These are phyloP conservation scores for Zymoseptoria pseudotritici DNA, from an alignment of 2,329 filamentous ascomycete genomes.

Conservation along the genomic window DNA sequence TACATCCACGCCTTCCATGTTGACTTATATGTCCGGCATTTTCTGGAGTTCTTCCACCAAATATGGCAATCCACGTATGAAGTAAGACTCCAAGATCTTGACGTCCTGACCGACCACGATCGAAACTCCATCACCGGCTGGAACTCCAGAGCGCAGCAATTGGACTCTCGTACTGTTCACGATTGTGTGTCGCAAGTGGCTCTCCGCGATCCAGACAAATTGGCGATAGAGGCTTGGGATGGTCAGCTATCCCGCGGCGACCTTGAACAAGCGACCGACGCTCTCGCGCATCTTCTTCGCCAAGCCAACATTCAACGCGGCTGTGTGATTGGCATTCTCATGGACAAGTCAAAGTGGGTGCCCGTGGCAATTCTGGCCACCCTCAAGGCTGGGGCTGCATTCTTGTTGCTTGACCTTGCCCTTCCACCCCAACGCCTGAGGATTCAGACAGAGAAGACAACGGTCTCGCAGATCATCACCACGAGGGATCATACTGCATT, in stretches of 20 bases:
- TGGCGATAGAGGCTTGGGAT: not conserved
- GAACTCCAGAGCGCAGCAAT: not conserved
- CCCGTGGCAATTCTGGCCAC: constrained; percentile 17
- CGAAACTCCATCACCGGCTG: not conserved
- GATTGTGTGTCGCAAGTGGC: not conserved
- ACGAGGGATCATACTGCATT: not conserved
- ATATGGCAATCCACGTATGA: not conserved
- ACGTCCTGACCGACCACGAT: not conserved
- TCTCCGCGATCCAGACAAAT: not conserved
- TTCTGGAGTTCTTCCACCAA: not conserved
- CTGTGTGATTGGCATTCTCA: not conserved
- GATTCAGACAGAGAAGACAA: constrained; percentile 19
- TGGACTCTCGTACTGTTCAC: not conserved
- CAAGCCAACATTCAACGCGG: not conserved
- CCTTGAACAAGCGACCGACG: not conserved
- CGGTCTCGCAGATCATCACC: constrained; percentile 8
- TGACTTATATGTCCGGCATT: not conserved
- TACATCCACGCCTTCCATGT: not conserved
- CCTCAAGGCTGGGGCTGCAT: constrained; percentile 25
- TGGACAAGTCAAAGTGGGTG: constrained; percentile 19
- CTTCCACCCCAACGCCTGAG: constrained; percentile 18
- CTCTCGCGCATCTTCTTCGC: not conserved
- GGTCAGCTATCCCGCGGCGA: not conserved
- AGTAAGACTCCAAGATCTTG: not conserved
- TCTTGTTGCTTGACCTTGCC: constrained; percentile 21